Percentiles rank a stretch among this genome's conserved stretches.
phyloP scores from a whole-genome alignment of 2,329 filamentous ascomycete genomes.

The Hysterium pulicare region DNA sequence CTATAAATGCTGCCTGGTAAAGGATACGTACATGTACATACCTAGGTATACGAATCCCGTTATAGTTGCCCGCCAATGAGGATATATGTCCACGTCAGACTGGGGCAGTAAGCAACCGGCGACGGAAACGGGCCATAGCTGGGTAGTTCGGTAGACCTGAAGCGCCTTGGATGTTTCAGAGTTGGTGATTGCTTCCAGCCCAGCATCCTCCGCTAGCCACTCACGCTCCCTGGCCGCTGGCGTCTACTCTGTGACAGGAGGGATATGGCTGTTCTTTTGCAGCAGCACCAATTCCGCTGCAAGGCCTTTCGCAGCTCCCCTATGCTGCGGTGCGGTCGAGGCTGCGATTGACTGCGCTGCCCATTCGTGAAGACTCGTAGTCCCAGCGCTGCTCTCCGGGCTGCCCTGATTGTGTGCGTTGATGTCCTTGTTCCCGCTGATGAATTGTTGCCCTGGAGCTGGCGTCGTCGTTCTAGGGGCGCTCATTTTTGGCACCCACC shows the following conservation, averaged over 20 bases:
- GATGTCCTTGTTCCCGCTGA: neutral
- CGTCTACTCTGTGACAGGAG: neutral
- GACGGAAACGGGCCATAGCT: neutral
- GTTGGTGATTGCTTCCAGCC: neutral
- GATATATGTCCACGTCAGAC: conserved; percentile 33
- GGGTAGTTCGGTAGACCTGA: conserved; percentile 3
- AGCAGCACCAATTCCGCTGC: neutral
- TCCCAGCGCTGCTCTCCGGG: too few species aligned
- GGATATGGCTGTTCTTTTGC: neutral
- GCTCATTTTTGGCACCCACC: conserved; percentile 2
- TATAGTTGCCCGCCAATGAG: too few species aligned
- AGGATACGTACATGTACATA: too few species aligned
- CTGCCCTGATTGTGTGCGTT: neutral
- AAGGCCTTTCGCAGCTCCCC: neutral
- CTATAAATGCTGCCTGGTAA: too few species aligned
- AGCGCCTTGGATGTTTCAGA: conserved; percentile 2
- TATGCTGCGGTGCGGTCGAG: neutral
- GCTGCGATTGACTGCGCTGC: neutral
- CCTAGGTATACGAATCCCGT: too few species aligned
- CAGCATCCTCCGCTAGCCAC: conserved; percentile 14
- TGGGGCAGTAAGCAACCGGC: conserved; percentile 11
- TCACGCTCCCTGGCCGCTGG: conserved; percentile 11
- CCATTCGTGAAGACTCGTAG: too few species aligned
- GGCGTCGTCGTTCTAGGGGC: neutral
- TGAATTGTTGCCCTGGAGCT: neutral